Evolutionary conservation across 441 rosid species (phyloP).

Genomic region (Erysimum pusillum): DNA sequence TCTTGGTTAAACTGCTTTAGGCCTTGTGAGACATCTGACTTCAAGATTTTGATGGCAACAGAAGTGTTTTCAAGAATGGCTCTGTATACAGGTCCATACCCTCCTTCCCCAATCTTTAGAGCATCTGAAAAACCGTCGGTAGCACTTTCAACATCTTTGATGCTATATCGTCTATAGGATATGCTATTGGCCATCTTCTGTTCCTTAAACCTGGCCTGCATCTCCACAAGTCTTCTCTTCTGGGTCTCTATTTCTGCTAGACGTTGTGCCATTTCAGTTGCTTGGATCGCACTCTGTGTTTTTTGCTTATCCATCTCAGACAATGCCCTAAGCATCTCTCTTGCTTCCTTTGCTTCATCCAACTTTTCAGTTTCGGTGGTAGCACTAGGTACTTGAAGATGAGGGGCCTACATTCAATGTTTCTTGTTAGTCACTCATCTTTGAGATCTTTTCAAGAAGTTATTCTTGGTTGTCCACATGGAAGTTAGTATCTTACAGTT

Average conservation of each 20-base stretch:
- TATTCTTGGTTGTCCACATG: conserved; percentile 12
- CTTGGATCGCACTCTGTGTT: conserved; percentile 53
- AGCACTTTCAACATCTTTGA: conserved; percentile 67
- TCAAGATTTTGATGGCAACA: conserved; percentile 78
- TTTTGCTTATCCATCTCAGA: conserved; percentile 56
- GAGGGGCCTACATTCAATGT: conserved; percentile 50
- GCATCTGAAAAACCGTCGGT: conserved; percentile 59
- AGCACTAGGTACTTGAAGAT: conserved; percentile 48
- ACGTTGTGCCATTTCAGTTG: conserved; percentile 50
- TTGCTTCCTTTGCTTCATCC: conserved; percentile 48
- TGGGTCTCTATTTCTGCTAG: conserved; percentile 53
- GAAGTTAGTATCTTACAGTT: conserved; percentile 53
- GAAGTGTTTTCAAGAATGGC: conserved; percentile 61
- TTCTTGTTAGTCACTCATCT: conserved; percentile 24
- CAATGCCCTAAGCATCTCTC: conserved; percentile 53
- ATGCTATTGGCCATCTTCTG: conserved; percentile 42
- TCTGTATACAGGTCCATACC: conserved; percentile 81
- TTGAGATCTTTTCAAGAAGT: conserved; percentile 2
- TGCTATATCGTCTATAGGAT: conserved; percentile 61
- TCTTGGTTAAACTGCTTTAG: conserved; percentile 74
- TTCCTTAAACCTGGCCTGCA: conserved; percentile 47
- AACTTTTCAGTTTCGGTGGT: conserved; percentile 40
- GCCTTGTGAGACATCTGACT: conserved; percentile 53
- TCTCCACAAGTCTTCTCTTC: conserved; percentile 52
- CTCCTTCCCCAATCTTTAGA: conserved; percentile 84